A percentile compares a stretch with the other conserved stretches of the same genome.
Conservation (phyloP, 768 basidiomycete genomes). For the Naganishia friedmannii region DNA sequence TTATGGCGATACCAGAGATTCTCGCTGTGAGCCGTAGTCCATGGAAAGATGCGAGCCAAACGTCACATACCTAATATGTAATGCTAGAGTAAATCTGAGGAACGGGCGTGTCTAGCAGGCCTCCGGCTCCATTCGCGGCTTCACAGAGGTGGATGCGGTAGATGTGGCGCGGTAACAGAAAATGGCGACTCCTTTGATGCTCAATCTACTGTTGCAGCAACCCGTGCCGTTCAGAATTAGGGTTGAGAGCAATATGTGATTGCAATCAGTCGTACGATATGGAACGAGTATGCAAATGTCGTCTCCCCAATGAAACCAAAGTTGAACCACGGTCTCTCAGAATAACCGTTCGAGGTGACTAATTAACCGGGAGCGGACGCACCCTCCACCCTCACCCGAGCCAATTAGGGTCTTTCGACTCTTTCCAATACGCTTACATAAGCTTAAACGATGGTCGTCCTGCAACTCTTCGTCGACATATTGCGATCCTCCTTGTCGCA, state of each 20-base stretch:
- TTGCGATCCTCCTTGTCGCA: too few relatives aligned
- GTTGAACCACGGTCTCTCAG: not conserved
- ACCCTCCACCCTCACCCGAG: not conserved
- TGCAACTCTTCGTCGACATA: too few relatives aligned
- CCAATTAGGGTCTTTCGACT: not conserved
- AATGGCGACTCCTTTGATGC: not conserved
- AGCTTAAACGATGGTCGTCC: not conserved
- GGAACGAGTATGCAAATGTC: not conserved
- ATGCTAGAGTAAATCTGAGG: not conserved
- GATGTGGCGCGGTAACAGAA: not conserved
- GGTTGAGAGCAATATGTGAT: not conserved
- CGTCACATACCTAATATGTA: not conserved
- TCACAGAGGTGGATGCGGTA: not conserved
- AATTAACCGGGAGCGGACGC: not conserved
- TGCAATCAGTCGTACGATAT: not conserved
- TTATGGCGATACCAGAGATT: not conserved
- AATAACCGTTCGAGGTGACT: conserved; percentile 1
- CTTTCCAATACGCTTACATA: conserved; percentile 7
- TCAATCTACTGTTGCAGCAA: not conserved
- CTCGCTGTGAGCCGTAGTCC: not conserved
- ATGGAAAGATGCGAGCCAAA: not conserved
- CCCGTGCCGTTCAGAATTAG: not conserved
- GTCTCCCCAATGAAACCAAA: not conserved
- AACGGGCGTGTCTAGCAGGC: not conserved
- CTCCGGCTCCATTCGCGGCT: not conserved